Base-by-base conservation (phyloP, 352 stramenopile genomes). In the Globisporangium takayamanum region DNA sequence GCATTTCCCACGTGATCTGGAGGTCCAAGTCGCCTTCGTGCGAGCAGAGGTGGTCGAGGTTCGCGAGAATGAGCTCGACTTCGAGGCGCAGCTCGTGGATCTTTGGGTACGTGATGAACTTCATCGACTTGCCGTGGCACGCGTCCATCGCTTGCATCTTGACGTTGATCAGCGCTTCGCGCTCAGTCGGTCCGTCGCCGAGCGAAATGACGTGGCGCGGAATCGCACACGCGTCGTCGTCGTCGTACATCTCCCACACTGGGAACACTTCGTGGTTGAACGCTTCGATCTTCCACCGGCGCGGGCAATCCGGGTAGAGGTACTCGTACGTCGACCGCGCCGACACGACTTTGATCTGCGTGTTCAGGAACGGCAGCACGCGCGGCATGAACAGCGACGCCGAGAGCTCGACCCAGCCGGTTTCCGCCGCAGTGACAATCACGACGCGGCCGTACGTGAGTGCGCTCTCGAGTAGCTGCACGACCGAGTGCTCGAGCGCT, bases 241-340 rank as follows among this genome's bases (percentile, higher is more conserved):
- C 72, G 42, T 84, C 72, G 60, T 83, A 88, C 28, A 74, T 74
- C 60, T 88, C 78, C 78, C 81, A 91, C 10, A 88, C 70, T 0
- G 81, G 79, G 48, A 89, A 93, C 45, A 94, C 71, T 54, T 95
- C 87, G 50, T 94, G 78, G 59, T 89, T 85, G 53, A 96, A 97
- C 10, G 88, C 87, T 56, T 93, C 77, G 45, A 95, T 82, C 60
- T 97, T 97, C 89, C 89, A 97, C 55, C 83, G 79, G 12, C 78
- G 76, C 15, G 81, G 80, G 58, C 86, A 88, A 57, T 89, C 76
- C 20, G 87, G 88, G 72, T 92, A 96, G 67, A 89, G 30, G n/a
- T 87, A 84, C 62, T 96, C 87, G 69, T 95, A 97, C 20, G 82
- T 92, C 39, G 84, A 91, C 14, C 89, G 84, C n/a, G 89, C 89